A percentile compares a stretch with the other conserved stretches of the same genome.
Evolutionary conservation across 306 rosid species (phyloP).

Genomic region (Lathyrus oleraceus): DNA sequence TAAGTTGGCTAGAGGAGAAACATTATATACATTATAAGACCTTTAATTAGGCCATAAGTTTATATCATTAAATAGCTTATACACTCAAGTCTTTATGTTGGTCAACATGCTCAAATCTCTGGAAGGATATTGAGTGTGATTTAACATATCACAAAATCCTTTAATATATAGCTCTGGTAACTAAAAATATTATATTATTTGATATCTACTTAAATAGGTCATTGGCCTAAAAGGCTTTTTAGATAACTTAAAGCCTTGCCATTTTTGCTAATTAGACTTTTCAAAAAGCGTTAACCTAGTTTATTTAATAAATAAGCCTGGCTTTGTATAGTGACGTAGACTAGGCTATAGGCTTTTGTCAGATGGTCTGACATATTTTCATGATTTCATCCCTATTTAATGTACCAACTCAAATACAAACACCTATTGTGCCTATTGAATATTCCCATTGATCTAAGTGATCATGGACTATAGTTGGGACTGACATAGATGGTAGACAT

Average conservation of each 20-base stretch:
- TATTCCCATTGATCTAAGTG: constrained; percentile 1
- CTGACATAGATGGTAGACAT: neutral
- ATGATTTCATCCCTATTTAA: neutral
- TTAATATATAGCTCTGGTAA: too few relatives aligned
- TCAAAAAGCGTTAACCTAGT: neutral
- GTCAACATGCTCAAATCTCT: neutral
- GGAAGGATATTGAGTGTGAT: neutral
- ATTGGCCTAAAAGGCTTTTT: too few relatives aligned
- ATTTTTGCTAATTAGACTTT: neutral
- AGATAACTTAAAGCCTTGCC: too few relatives aligned
- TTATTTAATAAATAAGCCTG: neutral
- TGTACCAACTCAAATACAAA: neutral
- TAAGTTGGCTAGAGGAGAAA: neutral
- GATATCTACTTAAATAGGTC: too few relatives aligned
- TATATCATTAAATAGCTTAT: neutral
- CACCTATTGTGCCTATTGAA: neutral
- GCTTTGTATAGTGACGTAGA: neutral
- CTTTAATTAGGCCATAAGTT: neutral
- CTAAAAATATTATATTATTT: too few relatives aligned
- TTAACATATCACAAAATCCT: neutral
- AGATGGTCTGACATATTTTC: neutral
- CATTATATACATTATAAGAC: neutral
- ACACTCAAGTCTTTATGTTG: neutral
- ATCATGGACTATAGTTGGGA: neutral
- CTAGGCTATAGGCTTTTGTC: neutral